Base-by-base conservation (phyloP, 2,329 filamentous ascomycete species). In the Metarhizium anisopliae region DNA sequence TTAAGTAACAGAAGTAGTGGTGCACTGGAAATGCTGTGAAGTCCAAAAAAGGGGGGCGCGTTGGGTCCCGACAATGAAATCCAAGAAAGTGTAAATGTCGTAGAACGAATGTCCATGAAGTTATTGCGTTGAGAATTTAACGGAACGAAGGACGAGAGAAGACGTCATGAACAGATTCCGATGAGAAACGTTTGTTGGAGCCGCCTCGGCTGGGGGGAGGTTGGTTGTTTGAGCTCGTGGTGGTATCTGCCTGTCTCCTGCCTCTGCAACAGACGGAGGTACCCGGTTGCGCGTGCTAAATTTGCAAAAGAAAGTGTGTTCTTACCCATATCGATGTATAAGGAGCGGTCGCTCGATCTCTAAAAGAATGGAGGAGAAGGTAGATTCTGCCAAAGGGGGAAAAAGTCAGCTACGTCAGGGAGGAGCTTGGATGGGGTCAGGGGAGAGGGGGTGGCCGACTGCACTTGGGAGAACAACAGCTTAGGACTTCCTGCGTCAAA, bases 61-160 rank as follows among this genome's bases (percentile, higher is more conserved):
- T 42, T 13, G 32, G 35, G 49, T 52, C 42, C 52, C 47, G 4
- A 36, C 13, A 35, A 50, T 36, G 47, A 52, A 65, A 71, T 68
- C 74, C 71, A 76, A 77, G 68, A 77, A 75, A 72, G 63, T 62
- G 70, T 76, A 77, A 67, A 77, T 76, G 68, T 63, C 63, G 63
- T 58, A 55, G 61, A 74, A 72, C 68, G 70, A 68, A 71, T 67
- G 66, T 63, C 62, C 63, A 64, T 7, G 60, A 63, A 58, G 60
- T 59, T 70, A 68, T 70, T 59, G 66, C 61, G 60, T 62, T 52
- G 49, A 29, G 53, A 30, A 50, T 8, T 43, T 54, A 30, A 6
- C 10, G 14, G 29, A 25, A 43, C 13, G 38, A 18, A 38, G 42
- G 20, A 54, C 14, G 25, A 25, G 36, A 55, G 61, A 59, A 63